These are phyloP conservation scores for Kazachstania bromeliacearum DNA, from an alignment of 805 yeast species.

Conservation along the genomic window DNA sequence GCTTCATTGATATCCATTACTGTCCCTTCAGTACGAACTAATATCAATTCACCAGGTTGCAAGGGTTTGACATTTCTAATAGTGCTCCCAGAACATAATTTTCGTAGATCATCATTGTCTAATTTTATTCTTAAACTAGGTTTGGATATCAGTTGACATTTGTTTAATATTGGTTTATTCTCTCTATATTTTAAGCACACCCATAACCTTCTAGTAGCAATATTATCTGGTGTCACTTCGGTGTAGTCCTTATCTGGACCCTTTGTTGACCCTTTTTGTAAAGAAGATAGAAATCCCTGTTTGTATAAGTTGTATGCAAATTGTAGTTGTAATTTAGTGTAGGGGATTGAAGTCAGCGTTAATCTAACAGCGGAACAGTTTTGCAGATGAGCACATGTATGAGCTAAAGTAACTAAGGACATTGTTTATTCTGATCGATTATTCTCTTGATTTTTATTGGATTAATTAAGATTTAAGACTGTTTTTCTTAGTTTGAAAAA, in stretches of 20 bases:
- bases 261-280: slow-evolving; percentile 71
- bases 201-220: slow-evolving; percentile 84
- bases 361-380: slow-evolving; percentile 72
- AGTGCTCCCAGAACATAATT: slow-evolving; percentile 65
- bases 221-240: slow-evolving; percentile 78
- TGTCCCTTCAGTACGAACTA: slow-evolving; percentile 47
- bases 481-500: no score
- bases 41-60: slow-evolving; percentile 82
- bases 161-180: slow-evolving; percentile 63
- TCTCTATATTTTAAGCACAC: slow-evolving; percentile 81
- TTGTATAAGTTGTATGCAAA: slow-evolving; percentile 77
- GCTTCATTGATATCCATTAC: slow-evolving; percentile 82
- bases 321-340: slow-evolving; percentile 71
- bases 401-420: slow-evolving; percentile 80
- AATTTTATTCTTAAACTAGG: slow-evolving; percentile 74
- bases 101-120: slow-evolving; percentile 52
- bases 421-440: slow-evolving; percentile 38
- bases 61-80: slow-evolving; percentile 71
- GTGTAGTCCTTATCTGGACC: slow-evolving; percentile 78
- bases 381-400: slow-evolving; percentile 80
- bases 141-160: slow-evolving; percentile 65
- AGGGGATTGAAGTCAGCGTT: slow-evolving; percentile 72
- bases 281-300: slow-evolving; percentile 78
- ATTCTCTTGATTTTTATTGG: no score
- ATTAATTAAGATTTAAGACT: no score